Evolutionary conservation across 306 rosid genomes (phyloP).

Genomic region (Purshia tridentata): DNA sequence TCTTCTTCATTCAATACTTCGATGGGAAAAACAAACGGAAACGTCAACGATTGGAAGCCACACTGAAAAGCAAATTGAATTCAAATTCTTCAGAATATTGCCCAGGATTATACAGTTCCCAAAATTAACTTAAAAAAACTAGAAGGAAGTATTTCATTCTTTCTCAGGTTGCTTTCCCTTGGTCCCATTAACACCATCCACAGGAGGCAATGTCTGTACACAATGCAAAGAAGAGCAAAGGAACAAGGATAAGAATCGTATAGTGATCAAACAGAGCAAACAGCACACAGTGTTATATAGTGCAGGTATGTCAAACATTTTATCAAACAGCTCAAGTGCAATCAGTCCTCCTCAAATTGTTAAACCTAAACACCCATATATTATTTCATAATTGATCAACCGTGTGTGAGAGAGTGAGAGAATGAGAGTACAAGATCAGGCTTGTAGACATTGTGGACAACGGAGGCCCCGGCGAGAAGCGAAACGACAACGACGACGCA

Average conservation of each 20-base stretch:
- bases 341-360: not conserved
- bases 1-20: too few relatives aligned
- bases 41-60: too few relatives aligned
- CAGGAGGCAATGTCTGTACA: constrained; percentile 23
- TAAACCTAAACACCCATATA: not conserved
- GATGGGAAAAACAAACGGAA: too few relatives aligned
- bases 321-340: constrained; percentile 25
- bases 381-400: not conserved
- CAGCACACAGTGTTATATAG: not conserved
- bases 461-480: constrained; percentile 35
- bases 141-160: not conserved
- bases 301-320: constrained; percentile 1
- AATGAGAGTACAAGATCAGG: constrained; percentile 20
- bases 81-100: too few relatives aligned
- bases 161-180: not conserved
- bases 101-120: too few relatives aligned
- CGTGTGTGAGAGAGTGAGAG: not conserved
- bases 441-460: constrained; percentile 34
- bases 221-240: too few relatives aligned
- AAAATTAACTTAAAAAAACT: not conserved
- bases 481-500: constrained; percentile 29
- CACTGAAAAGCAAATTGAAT: too few relatives aligned
- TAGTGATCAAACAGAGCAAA: not conserved
- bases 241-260: too few relatives aligned
- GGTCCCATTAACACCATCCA: constrained; percentile 1